Percentiles rank a stretch among this genome's conserved stretches.
phyloP scores from a whole-genome alignment of 2,329 filamentous ascomycete genomes.

The Microascus cirrosus region DNA sequence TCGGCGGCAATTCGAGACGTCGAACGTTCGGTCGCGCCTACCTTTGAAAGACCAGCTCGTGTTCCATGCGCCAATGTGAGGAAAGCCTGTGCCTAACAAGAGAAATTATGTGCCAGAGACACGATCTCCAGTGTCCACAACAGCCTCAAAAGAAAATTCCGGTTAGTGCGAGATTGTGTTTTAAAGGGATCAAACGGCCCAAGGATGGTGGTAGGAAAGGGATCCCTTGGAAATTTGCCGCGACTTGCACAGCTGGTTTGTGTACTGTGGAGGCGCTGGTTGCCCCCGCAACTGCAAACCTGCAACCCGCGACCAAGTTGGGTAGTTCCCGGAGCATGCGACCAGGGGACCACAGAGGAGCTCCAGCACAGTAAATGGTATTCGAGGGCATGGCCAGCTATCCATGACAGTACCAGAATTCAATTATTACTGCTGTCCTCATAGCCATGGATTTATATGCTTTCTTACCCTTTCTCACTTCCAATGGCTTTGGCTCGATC shows the following conservation, averaged over 20 bases:
- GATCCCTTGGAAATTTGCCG: not conserved
- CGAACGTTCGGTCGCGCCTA: too few relatives aligned
- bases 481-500: not conserved
- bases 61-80: not conserved
- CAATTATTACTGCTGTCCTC: too few relatives aligned
- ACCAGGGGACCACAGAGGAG: too few relatives aligned
- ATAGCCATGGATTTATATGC: too few relatives aligned
- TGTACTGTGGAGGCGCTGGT: not conserved
- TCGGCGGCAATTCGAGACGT: too few relatives aligned
- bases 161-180: not conserved
- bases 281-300: constrained; percentile 1
- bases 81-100: not conserved
- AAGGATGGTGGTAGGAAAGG: not conserved
- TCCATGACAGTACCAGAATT: too few relatives aligned
- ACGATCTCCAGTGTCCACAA: not conserved
- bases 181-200: not conserved
- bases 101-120: not conserved
- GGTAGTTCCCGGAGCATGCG: too few relatives aligned
- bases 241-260: not conserved
- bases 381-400: too few relatives aligned
- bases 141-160: not conserved
- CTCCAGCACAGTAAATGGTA: too few relatives aligned
- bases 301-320: not conserved
- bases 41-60: not conserved
- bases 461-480: not conserved